phyloP scores from a whole-genome alignment of 192 early-diverging fungal species.

The Entomortierella beljakovae region DNA sequence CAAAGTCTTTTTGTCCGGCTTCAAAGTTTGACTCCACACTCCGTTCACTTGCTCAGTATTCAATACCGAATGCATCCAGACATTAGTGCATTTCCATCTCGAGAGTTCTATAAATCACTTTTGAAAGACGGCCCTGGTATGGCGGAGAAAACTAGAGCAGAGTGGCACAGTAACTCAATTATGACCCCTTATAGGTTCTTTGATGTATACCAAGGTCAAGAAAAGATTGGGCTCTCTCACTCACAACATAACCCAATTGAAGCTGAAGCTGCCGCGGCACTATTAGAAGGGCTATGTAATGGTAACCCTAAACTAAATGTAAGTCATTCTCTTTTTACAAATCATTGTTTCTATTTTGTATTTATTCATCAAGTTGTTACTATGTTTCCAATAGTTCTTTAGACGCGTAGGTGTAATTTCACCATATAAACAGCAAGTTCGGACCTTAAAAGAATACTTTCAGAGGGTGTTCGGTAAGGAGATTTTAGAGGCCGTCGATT shows the following conservation, averaged over 20 bases:
- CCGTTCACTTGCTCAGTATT: constrained; percentile 86
- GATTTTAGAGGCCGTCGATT: constrained; percentile 81
- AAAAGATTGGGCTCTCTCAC: constrained; percentile 69
- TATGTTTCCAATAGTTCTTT: constrained; percentile 61
- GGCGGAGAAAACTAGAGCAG: constrained; percentile 66
- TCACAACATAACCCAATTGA: constrained; percentile 88
- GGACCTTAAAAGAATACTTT: constrained; percentile 77
- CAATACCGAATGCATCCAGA: constrained; percentile 98
- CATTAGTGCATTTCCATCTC: constrained; percentile 85
- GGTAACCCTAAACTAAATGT: constrained; percentile 66
- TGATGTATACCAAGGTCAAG: constrained; percentile 74
- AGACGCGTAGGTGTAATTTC: constrained; percentile 88
- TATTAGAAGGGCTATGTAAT: constrained; percentile 74
- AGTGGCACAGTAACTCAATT: constrained; percentile 75
- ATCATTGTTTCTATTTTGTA: not conserved
- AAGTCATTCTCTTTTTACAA: too few species aligned
- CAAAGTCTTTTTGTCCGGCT: constrained; percentile 91
- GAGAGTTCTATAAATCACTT: constrained; percentile 81
- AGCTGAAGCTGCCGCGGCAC: constrained; percentile 74
- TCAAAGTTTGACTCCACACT: constrained; percentile 71
- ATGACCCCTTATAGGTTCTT: constrained; percentile 87
- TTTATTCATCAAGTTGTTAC: not conserved
- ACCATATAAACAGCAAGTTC: constrained; percentile 90
- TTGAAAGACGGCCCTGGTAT: constrained; percentile 84
- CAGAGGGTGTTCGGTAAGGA: constrained; percentile 67